Conservation (phyloP, 768 basidiomycete species). For the Lactarius psammicola region DNA sequence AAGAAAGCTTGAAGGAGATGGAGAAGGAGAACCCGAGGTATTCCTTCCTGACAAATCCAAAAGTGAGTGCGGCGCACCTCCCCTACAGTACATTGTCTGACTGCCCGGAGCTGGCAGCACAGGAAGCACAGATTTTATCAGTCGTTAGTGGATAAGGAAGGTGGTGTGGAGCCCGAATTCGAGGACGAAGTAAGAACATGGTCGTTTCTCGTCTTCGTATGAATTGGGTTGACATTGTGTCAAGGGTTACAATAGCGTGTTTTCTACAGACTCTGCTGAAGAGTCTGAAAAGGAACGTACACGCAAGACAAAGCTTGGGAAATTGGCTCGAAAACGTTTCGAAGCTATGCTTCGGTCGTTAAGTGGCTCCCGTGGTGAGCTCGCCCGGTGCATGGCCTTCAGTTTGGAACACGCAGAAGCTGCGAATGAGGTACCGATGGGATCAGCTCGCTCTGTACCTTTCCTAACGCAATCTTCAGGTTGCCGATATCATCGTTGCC, state of each 20-base stretch:
- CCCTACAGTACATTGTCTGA: background rate
- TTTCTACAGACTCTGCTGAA: slow-evolving; percentile 92
- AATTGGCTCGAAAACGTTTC: slow-evolving; percentile 77
- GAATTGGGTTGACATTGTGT: slow-evolving; percentile 5
- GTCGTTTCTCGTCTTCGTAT: background rate
- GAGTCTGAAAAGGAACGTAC: slow-evolving; percentile 86
- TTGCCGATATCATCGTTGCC: slow-evolving; percentile 85
- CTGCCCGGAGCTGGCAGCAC: slow-evolving; percentile 45
- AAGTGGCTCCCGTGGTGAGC: slow-evolving; percentile 82
- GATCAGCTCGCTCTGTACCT: background rate
- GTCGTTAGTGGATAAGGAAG: slow-evolving; percentile 60
- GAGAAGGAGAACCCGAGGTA: slow-evolving; percentile 84
- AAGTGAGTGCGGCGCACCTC: slow-evolving; percentile 33
- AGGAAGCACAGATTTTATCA: slow-evolving; percentile 69
- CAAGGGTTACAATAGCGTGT: slow-evolving; percentile 83
- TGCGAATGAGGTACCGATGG: slow-evolving; percentile 71
- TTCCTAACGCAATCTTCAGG: slow-evolving; percentile 43
- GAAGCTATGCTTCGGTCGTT: slow-evolving; percentile 88
- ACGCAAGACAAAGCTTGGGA: slow-evolving; percentile 75
- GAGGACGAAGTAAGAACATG: slow-evolving; percentile 62
- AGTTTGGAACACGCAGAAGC: slow-evolving; percentile 96
- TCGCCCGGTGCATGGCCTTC: slow-evolving; percentile 96
- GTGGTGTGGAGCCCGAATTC: slow-evolving; percentile 62
- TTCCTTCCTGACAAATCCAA: slow-evolving; percentile 54
- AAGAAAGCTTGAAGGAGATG: slow-evolving; percentile 66